Conservation (phyloP, 2,329 filamentous ascomycete species). For the Ceratocystis cacaofunesta region DNA sequence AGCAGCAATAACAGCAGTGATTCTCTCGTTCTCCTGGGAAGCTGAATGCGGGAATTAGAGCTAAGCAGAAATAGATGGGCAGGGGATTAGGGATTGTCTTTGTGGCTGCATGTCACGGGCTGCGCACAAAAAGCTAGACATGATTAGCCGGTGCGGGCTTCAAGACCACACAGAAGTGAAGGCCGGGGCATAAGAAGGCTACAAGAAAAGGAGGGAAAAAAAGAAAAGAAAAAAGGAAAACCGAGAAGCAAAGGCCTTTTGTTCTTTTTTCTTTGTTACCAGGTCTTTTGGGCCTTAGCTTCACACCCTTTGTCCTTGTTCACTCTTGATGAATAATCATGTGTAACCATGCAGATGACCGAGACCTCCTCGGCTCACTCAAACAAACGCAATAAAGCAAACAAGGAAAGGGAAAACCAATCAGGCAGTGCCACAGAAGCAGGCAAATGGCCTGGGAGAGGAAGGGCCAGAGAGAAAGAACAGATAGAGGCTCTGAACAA, state of each 20-base stretch:
- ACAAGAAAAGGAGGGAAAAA: background rate
- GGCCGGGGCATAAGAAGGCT: background rate
- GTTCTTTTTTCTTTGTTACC: background rate
- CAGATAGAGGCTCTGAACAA: background rate
- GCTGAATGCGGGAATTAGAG: background rate
- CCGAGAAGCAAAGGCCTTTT: background rate
- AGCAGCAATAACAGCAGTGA: background rate
- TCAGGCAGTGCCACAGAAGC: background rate
- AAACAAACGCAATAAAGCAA: background rate
- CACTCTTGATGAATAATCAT: background rate
- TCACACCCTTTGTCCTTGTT: background rate
- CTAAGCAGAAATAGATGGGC: background rate
- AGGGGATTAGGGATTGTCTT: background rate
- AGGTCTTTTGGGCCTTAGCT: background rate
- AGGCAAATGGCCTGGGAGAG: background rate
- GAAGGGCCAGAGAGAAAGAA: no score
- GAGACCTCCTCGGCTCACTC: slow-evolving; percentile 5
- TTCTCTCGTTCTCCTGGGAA: background rate
- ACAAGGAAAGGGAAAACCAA: background rate
- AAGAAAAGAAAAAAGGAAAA: background rate
- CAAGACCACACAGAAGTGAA: background rate
- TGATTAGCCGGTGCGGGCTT: background rate
- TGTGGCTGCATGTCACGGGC: background rate
- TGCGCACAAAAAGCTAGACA: background rate
- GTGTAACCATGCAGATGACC: slow-evolving; percentile 6